These are phyloP conservation scores for Blastomyces percursus DNA, from an alignment of 2,329 filamentous ascomycete genomes.

Conservation along the genomic window DNA sequence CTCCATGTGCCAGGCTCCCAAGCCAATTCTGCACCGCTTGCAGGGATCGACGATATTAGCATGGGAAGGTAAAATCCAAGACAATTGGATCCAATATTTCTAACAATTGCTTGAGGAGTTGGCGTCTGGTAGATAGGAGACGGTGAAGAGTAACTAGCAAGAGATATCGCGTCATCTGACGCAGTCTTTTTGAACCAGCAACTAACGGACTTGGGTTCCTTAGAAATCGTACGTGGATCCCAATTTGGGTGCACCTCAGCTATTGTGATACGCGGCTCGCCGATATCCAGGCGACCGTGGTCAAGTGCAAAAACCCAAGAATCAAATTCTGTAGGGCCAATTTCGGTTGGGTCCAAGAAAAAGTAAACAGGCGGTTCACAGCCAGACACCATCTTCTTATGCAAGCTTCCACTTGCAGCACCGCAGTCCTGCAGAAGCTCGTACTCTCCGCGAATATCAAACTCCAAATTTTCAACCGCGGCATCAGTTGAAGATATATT, in stretches of 20 bases:
- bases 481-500: slow-evolving; percentile 27
- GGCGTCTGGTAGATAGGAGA: slow-evolving; percentile 18
- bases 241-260: slow-evolving; percentile 39
- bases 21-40: slow-evolving; percentile 13
- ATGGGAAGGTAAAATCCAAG: slow-evolving; percentile 25
- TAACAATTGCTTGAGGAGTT: slow-evolving; percentile 11
- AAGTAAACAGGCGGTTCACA: slow-evolving; percentile 37
- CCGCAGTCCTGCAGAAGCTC: slow-evolving; percentile 45
- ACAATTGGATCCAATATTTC: slow-evolving; percentile 18
- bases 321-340: slow-evolving; percentile 39
- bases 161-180: slow-evolving; percentile 14
- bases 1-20: slow-evolving; percentile 19
- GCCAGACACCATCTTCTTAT: slow-evolving; percentile 30
- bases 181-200: slow-evolving; percentile 25
- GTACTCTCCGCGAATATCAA: slow-evolving; percentile 42
- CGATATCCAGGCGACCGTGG: slow-evolving; percentile 36
- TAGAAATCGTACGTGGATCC: slow-evolving; percentile 26
- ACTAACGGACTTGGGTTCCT: slow-evolving; percentile 15
- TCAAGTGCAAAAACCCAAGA: slow-evolving; percentile 47
- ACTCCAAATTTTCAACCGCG: slow-evolving; percentile 21
- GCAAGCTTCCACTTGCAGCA: slow-evolving; percentile 45
- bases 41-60: slow-evolving; percentile 20
- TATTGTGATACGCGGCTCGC: slow-evolving; percentile 37
- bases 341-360: slow-evolving; percentile 46
- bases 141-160: slow-evolving; percentile 16